Evolutionary conservation across 345 rosid species (phyloP), one percentile per base, ranked within the genome.

Genomic region (Physaria fendleri): DNA sequence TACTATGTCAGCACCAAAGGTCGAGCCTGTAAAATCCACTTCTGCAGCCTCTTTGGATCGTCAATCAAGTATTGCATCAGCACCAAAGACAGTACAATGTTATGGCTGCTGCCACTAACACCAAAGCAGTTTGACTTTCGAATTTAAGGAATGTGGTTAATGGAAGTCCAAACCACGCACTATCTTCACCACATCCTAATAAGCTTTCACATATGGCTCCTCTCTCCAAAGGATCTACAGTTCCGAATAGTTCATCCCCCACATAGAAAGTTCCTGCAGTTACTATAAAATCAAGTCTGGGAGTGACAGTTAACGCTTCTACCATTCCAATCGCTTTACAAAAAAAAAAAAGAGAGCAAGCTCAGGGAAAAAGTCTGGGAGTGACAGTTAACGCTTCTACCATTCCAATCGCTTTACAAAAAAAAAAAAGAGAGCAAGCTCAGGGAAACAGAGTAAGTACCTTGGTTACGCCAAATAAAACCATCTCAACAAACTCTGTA

Each of bases 21-120:
- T 44, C 8, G 54, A 23, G 54, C 34, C 55, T 59, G 34, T 15
- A 1, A 45, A 46, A 59, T 2, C 33, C 2, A 25, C 55, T 14
- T 33, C 82, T 1, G 78, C 71, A 30, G 75, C 56, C 55, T 64
- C 82, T 53, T 71, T 78, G n/a, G 62, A 66, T 51, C 74, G 59
- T 67, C 58, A 84, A 17, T 40, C 82, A 32, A 23, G 44, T 21
- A 49, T 30, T 39, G 5, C 4, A 40, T 50, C 60, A 28, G 35
- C 62, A 37, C 63, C 68, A 14, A 69, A 69, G 58, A 14, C 50
- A 69, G n/a, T n/a, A n/a, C 59, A 56, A 27, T 38, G 14, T 28
- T 55, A 13, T 42, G 17, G 45, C 64, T 54, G 16, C 62, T 42
- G 18, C 52, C 75, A 12, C 60, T 75, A 45, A 50, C 34, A n/a